Base-by-base conservation (phyloP, 228 moss, liverwort and hornwort species). In the Sphagnum fallax region DNA sequence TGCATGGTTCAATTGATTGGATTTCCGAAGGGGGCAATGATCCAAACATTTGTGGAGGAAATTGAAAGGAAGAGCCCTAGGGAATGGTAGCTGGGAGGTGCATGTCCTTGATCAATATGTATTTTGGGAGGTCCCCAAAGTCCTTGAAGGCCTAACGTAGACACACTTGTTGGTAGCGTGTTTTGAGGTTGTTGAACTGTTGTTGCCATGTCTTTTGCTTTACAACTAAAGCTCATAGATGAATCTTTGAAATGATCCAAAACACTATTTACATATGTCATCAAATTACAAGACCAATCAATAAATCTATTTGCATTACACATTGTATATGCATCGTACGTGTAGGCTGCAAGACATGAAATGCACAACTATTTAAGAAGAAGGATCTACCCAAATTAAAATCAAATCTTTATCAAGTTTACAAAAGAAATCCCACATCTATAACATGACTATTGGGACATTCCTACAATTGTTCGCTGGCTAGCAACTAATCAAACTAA, bases 81-180 rank as follows among this genome's bases (percentile, higher is more conserved):
- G 83, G 32, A 75, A 65, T 64, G 71, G 71, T 65, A 78, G 78
- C 55, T 79, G 12, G 74, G 83, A 62, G 74, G 81, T 69, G 80
- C 90, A 71, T 82, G 89, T 69, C 75, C 77, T 65, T 78, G 85
- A 74, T 68, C 83, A 52, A 50, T 74, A 73, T 64, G 70, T 60
- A 85, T 73, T 62, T 81, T 88, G 50, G 89, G 76, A 57, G 75
- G 81, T 78, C 84, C 87, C 93, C 93, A 90, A 11, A 80, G 81
- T 49, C 77, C 78, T 78, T 79, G 90, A 60, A 80, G 76, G 49
- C 72, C 81, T 63, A 74, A 71, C 47, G 78, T 75, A 52, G 79
- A 64, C 60, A 78, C 77, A 78, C 1, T 32, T 32, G 32, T 1
- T 32, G 32, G 32, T 32, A 32, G 32, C 32, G 32, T 32, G 32